These are phyloP conservation scores for Trichoderma reesei DNA, from an alignment of 495 filamentous ascomycete genomes.

Conservation along the genomic window DNA sequence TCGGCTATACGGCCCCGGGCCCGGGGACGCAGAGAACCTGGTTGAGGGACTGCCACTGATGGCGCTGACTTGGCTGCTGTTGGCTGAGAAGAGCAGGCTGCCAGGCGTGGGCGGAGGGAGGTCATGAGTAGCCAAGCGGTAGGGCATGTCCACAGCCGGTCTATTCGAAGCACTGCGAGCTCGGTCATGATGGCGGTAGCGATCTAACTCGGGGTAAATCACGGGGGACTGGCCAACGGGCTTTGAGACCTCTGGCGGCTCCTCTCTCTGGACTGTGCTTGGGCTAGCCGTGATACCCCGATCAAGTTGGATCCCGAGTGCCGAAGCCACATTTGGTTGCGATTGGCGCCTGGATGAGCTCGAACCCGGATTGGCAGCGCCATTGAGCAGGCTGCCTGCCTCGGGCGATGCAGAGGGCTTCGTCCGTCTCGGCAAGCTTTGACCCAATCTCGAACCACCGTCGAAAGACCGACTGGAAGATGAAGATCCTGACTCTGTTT, in stretches of 20 bases:
- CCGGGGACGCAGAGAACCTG: constrained; percentile 83
- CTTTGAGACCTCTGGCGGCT: constrained; percentile 25
- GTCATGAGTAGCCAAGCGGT: constrained; percentile 46
- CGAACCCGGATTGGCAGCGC: constrained; percentile 25
- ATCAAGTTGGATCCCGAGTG: constrained; percentile 22
- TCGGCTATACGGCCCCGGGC: constrained; percentile 67
- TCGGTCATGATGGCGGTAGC: constrained; percentile 34
- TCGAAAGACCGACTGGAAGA: constrained; percentile 10
- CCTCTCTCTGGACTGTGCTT: constrained; percentile 26
- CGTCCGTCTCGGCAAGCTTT: constrained; percentile 37
- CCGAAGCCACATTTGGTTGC: constrained; percentile 22
- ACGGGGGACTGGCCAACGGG: constrained; percentile 24
- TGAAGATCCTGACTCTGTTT: constrained; percentile 12
- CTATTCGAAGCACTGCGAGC: constrained; percentile 18
- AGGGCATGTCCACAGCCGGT: constrained; percentile 27
- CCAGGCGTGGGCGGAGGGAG: constrained; percentile 54
- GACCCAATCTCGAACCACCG: constrained; percentile 17
- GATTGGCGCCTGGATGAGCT: constrained; percentile 30
- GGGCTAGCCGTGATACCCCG: constrained; percentile 31
- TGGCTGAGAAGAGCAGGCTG: constrained; percentile 37
- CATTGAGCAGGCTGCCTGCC: constrained; percentile 18
- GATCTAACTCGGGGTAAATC: constrained; percentile 45
- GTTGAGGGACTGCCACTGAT: constrained; percentile 85
- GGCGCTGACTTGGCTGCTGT: constrained; percentile 41
- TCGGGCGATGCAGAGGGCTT: constrained; percentile 36